Evolutionary conservation across 805 yeast species (phyloP), one percentile per base, ranked within the genome.

Genomic region (Pichia ethanolica): DNA sequence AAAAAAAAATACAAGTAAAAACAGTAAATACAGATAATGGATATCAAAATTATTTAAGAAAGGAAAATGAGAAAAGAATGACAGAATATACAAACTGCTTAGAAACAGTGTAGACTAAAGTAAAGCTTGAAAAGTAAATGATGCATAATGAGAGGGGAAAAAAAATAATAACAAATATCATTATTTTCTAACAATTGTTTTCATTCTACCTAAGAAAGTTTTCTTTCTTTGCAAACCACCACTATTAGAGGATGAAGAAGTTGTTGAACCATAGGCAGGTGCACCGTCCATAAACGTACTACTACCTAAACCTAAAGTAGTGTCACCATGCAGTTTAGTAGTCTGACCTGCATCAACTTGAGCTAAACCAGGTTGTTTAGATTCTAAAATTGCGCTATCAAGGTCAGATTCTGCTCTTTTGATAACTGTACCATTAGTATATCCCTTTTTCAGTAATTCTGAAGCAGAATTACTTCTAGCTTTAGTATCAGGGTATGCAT

Each of bases 281-380:
- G 97, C 93, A 35, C 99, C 99, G 65, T 93, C 97, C 53, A 91
- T 64, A 63, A 91, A 91, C 0, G 99, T 91, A 2, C 96, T 78
- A 1, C 91, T 79, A 3, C 99, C 99, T 40, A 93, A 74, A 1
- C 99, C 99, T 46, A 84, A 74, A 1, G 97, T 86, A 3, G 86
- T 75, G 44, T 79, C 78, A 20, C 99, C 99, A 64, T 91, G 96
- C 75, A 34, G 87, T 79, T 81, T 83, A 14, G 44, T 41, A 3
- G 53, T 44, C 12, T 68, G 70, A 49, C 78, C 79, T 7, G 93
- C 76, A 65, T 90, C 95, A 58, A 90, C 83, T 36, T 81, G 79
- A 14, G 77, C 73, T 26, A 85, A 74, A 25, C 75, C 69, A 7
- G 79, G 77, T 53, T 71, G 77, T 52, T 71, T 74, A 39, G 71